phyloP scores from a whole-genome alignment of 495 filamentous ascomycete species.

The Podospora appendiculata region DNA sequence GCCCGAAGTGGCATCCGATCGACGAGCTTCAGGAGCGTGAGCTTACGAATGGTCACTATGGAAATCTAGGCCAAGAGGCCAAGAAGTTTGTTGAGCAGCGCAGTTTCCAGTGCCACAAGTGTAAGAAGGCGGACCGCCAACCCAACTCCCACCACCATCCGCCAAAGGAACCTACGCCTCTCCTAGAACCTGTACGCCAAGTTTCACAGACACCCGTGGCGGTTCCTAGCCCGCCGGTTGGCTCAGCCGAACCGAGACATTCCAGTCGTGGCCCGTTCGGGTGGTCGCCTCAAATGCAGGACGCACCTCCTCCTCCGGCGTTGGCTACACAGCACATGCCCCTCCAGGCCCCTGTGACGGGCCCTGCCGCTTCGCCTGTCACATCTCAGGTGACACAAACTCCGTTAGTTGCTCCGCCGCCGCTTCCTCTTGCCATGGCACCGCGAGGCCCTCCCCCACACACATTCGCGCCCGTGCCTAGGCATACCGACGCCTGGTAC shows the following conservation, averaged over 20 bases:
- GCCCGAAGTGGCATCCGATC: slow-evolving; percentile 53
- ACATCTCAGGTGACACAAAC: slow-evolving; percentile 30
- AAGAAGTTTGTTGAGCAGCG: slow-evolving; percentile 43
- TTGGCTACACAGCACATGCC: slow-evolving; percentile 6
- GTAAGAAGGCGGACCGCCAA: slow-evolving; percentile 37
- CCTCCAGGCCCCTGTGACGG: slow-evolving; percentile 28
- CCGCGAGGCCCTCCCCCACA: slow-evolving; percentile 21
- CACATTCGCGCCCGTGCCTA: slow-evolving; percentile 15
- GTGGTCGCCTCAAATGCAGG: slow-evolving; percentile 13
- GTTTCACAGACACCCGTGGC: slow-evolving; percentile 28
- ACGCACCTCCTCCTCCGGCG: neutral
- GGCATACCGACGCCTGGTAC: slow-evolving; percentile 30
- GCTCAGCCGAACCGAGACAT: slow-evolving; percentile 24
- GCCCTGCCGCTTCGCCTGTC: slow-evolving; percentile 31
- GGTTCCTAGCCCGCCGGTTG: slow-evolving; percentile 38
- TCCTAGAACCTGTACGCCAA: slow-evolving; percentile 27
- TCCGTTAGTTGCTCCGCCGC: slow-evolving; percentile 13
- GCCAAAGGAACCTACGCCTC: slow-evolving; percentile 23
- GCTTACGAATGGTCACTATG: slow-evolving; percentile 34
- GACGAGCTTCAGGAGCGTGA: slow-evolving; percentile 31
- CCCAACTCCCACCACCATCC: slow-evolving; percentile 22
- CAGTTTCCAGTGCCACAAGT: slow-evolving; percentile 49
- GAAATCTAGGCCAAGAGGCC: slow-evolving; percentile 30
- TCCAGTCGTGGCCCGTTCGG: slow-evolving; percentile 6
- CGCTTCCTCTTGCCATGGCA: slow-evolving; percentile 16